phyloP scores from a whole-genome alignment of 2,329 filamentous ascomycete genomes.

The Pezicula rhizophila region DNA sequence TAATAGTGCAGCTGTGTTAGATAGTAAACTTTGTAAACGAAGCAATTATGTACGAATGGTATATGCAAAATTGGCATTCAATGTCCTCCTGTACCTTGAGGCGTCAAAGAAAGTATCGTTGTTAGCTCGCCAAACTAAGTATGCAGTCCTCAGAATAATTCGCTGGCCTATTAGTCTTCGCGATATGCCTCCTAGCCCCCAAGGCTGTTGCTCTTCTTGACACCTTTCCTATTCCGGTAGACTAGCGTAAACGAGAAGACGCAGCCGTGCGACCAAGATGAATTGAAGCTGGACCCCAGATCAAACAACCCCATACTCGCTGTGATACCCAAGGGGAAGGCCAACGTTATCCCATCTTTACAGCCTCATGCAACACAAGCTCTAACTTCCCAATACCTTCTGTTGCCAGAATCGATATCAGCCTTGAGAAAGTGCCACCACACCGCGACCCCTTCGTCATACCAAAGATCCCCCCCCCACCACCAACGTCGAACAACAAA shows the following conservation, averaged over 20 bases:
- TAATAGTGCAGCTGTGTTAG: too few relatives aligned
- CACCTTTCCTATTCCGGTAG: conserved; percentile 1
- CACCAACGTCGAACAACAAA: conserved; percentile 13
- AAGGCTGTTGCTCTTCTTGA: neutral
- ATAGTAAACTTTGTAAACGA: too few relatives aligned
- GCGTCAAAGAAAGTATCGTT: too few relatives aligned
- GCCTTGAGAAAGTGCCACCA: too few relatives aligned
- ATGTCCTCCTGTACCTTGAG: too few relatives aligned
- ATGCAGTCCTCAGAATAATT: too few relatives aligned
- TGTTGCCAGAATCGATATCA: neutral
- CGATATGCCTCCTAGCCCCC: too few relatives aligned
- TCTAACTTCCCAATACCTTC: neutral
- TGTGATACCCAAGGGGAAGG: conserved; percentile 19
- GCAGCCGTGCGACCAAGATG: conserved; percentile 2
- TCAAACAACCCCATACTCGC: conserved; percentile 8
- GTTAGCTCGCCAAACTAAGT: too few relatives aligned
- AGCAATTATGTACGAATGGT: too few relatives aligned
- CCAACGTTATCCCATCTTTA: conserved; percentile 7
- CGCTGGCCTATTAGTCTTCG: too few relatives aligned
- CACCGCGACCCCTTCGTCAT: conserved; percentile 13
- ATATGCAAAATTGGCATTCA: too few relatives aligned
- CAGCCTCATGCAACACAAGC: neutral
- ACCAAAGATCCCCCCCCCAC: conserved; percentile 19
- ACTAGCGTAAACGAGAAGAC: conserved; percentile 5
- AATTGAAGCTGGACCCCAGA: neutral